Percentiles rank a stretch among this genome's conserved stretches.
phyloP scores from a whole-genome alignment of 2,329 filamentous ascomycete species.

The Fusarium coicis region DNA sequence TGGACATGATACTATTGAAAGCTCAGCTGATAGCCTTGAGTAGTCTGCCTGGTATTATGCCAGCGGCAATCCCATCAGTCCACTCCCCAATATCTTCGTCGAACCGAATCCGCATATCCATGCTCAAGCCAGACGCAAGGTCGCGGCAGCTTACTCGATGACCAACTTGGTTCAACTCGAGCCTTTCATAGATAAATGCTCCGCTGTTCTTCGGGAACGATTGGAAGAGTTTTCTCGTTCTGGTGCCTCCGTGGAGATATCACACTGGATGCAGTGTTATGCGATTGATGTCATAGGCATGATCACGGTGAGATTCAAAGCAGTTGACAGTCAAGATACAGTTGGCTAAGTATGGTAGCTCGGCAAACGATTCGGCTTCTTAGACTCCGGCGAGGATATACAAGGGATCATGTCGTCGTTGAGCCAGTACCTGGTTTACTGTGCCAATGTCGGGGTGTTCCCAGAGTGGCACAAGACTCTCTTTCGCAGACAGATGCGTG shows the following conservation, averaged over 20 bases:
- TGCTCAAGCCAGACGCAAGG: not conserved
- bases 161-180: not conserved
- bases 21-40: fast-evolving
- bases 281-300: not conserved
- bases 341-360: not conserved
- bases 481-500: fast-evolving
- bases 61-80: not conserved
- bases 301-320: not conserved
- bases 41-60: not conserved
- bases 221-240: not conserved
- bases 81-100: not conserved
- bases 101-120: not conserved
- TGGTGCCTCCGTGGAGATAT: not conserved
- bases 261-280: not conserved
- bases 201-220: not conserved
- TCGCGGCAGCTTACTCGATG: not conserved
- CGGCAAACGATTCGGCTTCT: not conserved
- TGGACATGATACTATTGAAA: fast-evolving
- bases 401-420: not conserved
- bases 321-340: fast-evolving
- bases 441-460: not conserved
- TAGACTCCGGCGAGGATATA: not conserved
- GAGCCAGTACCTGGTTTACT: not conserved
- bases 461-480: not conserved
- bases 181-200: not conserved